Evolutionary conservation across 768 basidiomycete species (phyloP).

Genomic region (Podaxis sp.): DNA sequence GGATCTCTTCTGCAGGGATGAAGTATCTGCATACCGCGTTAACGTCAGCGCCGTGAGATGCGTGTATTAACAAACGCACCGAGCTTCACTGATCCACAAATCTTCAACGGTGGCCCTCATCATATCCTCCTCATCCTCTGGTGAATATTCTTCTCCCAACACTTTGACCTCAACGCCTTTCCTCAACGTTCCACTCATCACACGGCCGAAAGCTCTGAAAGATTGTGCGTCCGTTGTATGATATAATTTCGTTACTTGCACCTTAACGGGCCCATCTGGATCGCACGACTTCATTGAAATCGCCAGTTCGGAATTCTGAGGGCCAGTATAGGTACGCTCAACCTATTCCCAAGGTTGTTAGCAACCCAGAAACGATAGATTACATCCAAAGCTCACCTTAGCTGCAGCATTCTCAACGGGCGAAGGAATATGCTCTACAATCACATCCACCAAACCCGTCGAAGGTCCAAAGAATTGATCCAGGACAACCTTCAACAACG

Average conservation of each 20-base stretch:
- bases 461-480: conserved; percentile 95
- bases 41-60: not conserved
- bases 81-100: conserved; percentile 87
- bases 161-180: conserved; percentile 89
- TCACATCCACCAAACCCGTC: conserved; percentile 89
- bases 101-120: conserved; percentile 79
- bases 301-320: conserved; percentile 79
- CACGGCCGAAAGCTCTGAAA: conserved; percentile 94
- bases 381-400: conserved; percentile 49
- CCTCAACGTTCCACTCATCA: conserved; percentile 87
- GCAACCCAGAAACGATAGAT: not conserved
- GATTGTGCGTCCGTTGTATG: conserved; percentile 96
- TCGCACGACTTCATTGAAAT: conserved; percentile 81
- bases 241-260: conserved; percentile 92
- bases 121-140: conserved; percentile 99
- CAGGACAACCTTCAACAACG: conserved; percentile 88
- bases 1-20: conserved; percentile 83
- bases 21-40: conserved; percentile 66
- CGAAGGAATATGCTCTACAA: conserved; percentile 88
- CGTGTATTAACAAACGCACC: conserved; percentile 45
- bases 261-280: conserved; percentile 84
- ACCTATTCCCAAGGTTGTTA: conserved; percentile 43
- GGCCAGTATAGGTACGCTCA: conserved; percentile 85
- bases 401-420: conserved; percentile 55
- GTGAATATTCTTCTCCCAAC: conserved; percentile 96